phyloP scores from a whole-genome alignment of 495 filamentous ascomycete genomes.

The Oidiodendron maius region DNA sequence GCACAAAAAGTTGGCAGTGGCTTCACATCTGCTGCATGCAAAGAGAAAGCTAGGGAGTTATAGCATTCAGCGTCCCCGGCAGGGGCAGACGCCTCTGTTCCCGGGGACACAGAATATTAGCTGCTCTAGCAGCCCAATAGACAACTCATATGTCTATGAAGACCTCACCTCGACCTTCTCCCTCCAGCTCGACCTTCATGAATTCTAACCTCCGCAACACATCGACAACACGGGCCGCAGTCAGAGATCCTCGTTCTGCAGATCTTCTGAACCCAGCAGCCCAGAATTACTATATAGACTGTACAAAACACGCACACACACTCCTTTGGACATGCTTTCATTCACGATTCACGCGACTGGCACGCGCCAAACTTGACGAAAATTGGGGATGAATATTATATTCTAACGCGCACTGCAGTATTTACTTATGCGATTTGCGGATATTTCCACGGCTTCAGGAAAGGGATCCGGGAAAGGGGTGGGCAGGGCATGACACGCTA shows the following conservation, averaged over 20 bases:
- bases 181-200: constrained; percentile 9
- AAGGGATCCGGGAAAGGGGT: background rate
- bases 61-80: constrained; percentile 51
- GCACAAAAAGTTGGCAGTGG: constrained; percentile 81
- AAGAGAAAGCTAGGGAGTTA: constrained; percentile 66
- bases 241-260: constrained; percentile 1
- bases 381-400: constrained; percentile 1
- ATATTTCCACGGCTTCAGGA: constrained; percentile 6
- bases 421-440: background rate
- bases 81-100: constrained; percentile 44
- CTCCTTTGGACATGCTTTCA: too few species aligned
- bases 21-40: constrained; percentile 78
- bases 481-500: background rate
- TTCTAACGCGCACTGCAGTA: background rate
- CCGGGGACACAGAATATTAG: constrained; percentile 33
- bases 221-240: constrained; percentile 9
- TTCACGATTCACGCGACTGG: too few species aligned
- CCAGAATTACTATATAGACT: too few species aligned
- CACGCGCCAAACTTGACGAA: constrained; percentile 7
- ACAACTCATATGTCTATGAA: constrained; percentile 4
- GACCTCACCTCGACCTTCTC: constrained; percentile 9
- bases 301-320: background rate
- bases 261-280: too few species aligned
- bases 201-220: constrained; percentile 6
- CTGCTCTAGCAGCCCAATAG: constrained; percentile 6